Percentiles rank a stretch among this genome's conserved stretches.
These are phyloP conservation scores for Fusarium paranaense DNA, from an alignment of 2,329 filamentous ascomycete species.

Conservation along the genomic window DNA sequence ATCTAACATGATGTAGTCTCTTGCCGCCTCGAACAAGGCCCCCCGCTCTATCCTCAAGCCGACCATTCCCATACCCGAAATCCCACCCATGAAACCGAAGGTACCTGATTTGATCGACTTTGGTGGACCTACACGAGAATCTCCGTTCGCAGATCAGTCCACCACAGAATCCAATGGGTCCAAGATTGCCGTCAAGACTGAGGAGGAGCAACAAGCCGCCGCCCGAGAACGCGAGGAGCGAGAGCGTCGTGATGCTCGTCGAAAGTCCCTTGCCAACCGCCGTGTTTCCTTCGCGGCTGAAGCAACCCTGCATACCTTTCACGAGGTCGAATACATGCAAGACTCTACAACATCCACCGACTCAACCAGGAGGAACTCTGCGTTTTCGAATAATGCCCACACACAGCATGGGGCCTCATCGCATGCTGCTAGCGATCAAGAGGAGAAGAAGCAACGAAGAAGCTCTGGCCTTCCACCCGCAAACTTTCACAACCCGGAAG, in stretches of 20 bases:
- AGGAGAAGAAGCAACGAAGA: slow-evolving; percentile 70
- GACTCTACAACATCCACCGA: slow-evolving; percentile 88
- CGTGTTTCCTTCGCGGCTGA: slow-evolving; percentile 97
- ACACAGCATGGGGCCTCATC: slow-evolving; percentile 65
- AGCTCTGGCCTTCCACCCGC: slow-evolving; percentile 75
- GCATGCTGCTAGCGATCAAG: slow-evolving; percentile 74
- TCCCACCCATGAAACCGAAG: slow-evolving; percentile 70
- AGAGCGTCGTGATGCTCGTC: slow-evolving; percentile 85
- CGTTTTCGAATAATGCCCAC: slow-evolving; percentile 14
- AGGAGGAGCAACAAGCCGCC: slow-evolving; percentile 78
- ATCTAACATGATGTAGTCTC: slow-evolving; percentile 58
- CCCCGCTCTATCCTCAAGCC: slow-evolving; percentile 84
- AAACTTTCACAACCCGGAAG: slow-evolving; percentile 73
- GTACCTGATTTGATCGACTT: slow-evolving; percentile 34
- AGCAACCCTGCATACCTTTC: slow-evolving; percentile 96
- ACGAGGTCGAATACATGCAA: slow-evolving; percentile 89
- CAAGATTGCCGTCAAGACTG: slow-evolving; percentile 74
- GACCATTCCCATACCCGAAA: slow-evolving; percentile 75
- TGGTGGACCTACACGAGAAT: slow-evolving; percentile 18
- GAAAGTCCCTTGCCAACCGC: slow-evolving; percentile 92
- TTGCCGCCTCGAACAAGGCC: slow-evolving; percentile 63
- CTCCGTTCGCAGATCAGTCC: slow-evolving; percentile 23
- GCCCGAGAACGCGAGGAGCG: slow-evolving; percentile 77
- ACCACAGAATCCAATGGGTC: slow-evolving; percentile 53
- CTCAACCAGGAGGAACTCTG: slow-evolving; percentile 78